A percentile compares a stretch with the other conserved stretches of the same genome.
phyloP scores from a whole-genome alignment of 2,329 filamentous ascomycete species.

The Ascosphaera pollenicola region DNA sequence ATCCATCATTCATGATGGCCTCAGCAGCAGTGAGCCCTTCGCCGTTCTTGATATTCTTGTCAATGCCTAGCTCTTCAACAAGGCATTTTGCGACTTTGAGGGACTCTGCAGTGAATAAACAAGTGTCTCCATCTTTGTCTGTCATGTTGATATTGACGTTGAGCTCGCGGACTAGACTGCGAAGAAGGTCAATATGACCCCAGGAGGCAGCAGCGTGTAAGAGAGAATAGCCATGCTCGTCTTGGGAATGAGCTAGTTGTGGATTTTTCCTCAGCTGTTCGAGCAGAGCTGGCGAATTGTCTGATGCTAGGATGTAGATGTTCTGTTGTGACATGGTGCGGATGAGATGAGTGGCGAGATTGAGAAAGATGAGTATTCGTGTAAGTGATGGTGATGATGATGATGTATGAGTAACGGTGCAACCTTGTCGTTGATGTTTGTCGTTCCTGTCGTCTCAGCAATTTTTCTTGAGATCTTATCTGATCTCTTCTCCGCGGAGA shows the following conservation, averaged over 20 bases:
- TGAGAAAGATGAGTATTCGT: neutral
- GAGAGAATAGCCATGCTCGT: conserved; percentile 83
- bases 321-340: conserved; percentile 27
- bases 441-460: too few relatives aligned
- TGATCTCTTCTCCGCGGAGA: too few relatives aligned
- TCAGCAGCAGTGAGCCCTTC: conserved; percentile 65
- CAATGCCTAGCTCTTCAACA: conserved; percentile 60
- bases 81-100: conserved; percentile 55
- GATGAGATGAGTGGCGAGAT: conserved; percentile 4
- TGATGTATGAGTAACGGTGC: conserved; percentile 32
- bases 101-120: conserved; percentile 80
- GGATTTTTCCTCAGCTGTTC: conserved; percentile 53
- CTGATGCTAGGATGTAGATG: conserved; percentile 56
- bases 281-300: conserved; percentile 53
- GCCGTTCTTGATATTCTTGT: conserved; percentile 40
- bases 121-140: conserved; percentile 84
- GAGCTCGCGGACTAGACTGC: conserved; percentile 52
- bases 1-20: conserved; percentile 57
- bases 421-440: conserved; percentile 45
- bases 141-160: conserved; percentile 56
- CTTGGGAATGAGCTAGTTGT: conserved; percentile 55
- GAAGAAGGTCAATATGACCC: conserved; percentile 61
- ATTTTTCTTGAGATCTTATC: too few relatives aligned
- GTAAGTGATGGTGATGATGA: conserved; percentile 3
- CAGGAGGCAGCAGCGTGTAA: conserved; percentile 88